Conservation (phyloP, 352 stramenopile species). For the Pythium apleroticum region DNA sequence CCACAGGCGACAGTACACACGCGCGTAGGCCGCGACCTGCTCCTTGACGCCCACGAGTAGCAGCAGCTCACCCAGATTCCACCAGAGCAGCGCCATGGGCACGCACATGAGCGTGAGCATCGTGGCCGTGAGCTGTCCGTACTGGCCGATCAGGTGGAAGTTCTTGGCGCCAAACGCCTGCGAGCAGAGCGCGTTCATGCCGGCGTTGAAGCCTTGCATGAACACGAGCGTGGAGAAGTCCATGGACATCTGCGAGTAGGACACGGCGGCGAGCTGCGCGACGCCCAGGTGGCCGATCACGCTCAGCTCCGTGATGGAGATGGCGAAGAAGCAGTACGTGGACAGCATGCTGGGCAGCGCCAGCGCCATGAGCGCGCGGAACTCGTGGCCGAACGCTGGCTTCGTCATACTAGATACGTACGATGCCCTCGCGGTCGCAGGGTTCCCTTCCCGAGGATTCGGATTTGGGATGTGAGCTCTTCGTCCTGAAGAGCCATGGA, state of each 20-base stretch:
- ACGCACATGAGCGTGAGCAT: slow-evolving; percentile 63
- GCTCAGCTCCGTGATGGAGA: slow-evolving; percentile 62
- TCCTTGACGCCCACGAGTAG: slow-evolving; percentile 39
- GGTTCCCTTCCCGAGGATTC: too few relatives aligned
- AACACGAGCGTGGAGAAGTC: slow-evolving; percentile 77
- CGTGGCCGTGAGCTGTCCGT: slow-evolving; percentile 58
- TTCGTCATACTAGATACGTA: too few relatives aligned
- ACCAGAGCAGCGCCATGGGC: slow-evolving; percentile 74
- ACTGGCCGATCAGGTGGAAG: slow-evolving; percentile 66
- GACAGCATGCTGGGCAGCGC: slow-evolving; percentile 45
- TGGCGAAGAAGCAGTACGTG: slow-evolving; percentile 48
- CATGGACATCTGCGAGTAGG: slow-evolving; percentile 78
- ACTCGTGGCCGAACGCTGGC: too few relatives aligned
- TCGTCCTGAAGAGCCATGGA: too few relatives aligned
- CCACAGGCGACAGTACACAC: slow-evolving; percentile 62
- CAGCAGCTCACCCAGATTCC: slow-evolving; percentile 65
- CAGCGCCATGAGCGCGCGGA: slow-evolving; percentile 42
- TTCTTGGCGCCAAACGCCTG: slow-evolving; percentile 87
- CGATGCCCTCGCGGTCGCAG: too few relatives aligned
- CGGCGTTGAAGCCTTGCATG: slow-evolving; percentile 80
- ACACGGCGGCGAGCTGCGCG: slow-evolving; percentile 73
- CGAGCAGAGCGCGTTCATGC: slow-evolving; percentile 79
- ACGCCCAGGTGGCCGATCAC: slow-evolving; percentile 86
- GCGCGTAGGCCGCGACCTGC: slow-evolving; percentile 43
- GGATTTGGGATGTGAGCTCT: too few relatives aligned